Evolutionary conservation across 805 yeast species (phyloP).

Genomic region (Ogataea trehalophila): DNA sequence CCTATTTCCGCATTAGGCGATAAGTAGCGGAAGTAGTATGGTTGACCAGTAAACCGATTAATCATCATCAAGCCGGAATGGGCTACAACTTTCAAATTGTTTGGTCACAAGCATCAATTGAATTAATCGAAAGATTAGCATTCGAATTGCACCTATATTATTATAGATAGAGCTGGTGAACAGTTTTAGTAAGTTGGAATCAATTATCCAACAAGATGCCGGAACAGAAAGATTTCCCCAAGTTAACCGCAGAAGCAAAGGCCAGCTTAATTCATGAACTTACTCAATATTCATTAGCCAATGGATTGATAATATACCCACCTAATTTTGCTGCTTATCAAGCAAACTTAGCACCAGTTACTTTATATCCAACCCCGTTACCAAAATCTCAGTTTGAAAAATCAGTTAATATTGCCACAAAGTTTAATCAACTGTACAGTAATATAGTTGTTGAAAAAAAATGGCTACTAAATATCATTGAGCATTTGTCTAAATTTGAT

Average conservation of each 20-base stretch:
- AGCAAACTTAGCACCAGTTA: conserved; percentile 76
- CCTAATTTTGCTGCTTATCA: conserved; percentile 42
- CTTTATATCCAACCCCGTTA: conserved; percentile 87
- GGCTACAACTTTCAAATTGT: no score
- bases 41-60: no score
- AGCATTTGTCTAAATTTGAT: conserved; percentile 55
- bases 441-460: conserved; percentile 51
- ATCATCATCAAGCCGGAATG: no score
- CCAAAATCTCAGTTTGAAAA: conserved; percentile 61
- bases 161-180: no score
- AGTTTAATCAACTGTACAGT: conserved; percentile 72
- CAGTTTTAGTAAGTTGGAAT: no score
- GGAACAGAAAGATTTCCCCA: conserved; percentile 13
- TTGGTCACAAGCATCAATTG: no score
- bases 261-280: conserved; percentile 21
- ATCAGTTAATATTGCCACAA: conserved; percentile 61
- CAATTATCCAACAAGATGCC: neutral
- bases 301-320: conserved; percentile 83
- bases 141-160: no score
- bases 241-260: conserved; percentile 4
- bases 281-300: conserved; percentile 72
- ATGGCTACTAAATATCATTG: conserved; percentile 60
- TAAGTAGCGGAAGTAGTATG: no score
- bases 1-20: no score
- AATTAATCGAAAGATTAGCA: no score